phyloP scores from a whole-genome alignment of 306 rosid species.

The Prunus persica region DNA sequence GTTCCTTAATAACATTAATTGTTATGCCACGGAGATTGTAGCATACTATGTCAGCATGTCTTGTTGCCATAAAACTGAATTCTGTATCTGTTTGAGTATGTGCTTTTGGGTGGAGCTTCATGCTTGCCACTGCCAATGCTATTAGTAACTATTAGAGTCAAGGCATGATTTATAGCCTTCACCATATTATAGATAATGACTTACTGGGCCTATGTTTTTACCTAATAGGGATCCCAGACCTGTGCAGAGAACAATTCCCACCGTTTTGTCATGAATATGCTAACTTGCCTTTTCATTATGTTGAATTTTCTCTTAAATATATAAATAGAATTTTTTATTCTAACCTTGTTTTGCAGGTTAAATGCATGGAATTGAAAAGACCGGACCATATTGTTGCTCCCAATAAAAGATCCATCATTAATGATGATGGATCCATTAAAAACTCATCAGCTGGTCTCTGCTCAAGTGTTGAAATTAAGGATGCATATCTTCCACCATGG shows the following conservation, averaged over 20 bases:
- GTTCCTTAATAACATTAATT: not conserved
- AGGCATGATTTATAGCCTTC: not conserved
- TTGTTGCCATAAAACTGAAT: not conserved
- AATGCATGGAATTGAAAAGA: slow-evolving; percentile 71
- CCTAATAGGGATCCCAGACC: not conserved
- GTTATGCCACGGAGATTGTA: not conserved
- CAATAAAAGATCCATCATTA: slow-evolving; percentile 33
- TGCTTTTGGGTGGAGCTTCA: not conserved
- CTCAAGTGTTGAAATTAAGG: slow-evolving; percentile 76
- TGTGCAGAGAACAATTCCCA: not conserved
- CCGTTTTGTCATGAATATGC: not conserved
- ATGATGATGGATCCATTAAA: slow-evolving; percentile 40
- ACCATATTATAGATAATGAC: not conserved
- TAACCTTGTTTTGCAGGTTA: slow-evolving; percentile 43
- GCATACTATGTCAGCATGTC: not conserved
- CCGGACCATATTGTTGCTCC: slow-evolving; percentile 52
- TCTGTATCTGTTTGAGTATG: not conserved
- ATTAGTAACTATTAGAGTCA: not conserved
- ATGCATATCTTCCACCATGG: slow-evolving; percentile 87
- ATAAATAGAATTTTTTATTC: not conserved
- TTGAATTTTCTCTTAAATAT: not conserved
- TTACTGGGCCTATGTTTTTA: not conserved
- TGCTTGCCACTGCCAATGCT: not conserved
- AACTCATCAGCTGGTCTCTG: slow-evolving; percentile 43
- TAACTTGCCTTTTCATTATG: not conserved